Evolutionary conservation across 2,329 filamentous ascomycete species (phyloP), one percentile per base, ranked within the genome.

Genomic region (Fusarium sp.): DNA sequence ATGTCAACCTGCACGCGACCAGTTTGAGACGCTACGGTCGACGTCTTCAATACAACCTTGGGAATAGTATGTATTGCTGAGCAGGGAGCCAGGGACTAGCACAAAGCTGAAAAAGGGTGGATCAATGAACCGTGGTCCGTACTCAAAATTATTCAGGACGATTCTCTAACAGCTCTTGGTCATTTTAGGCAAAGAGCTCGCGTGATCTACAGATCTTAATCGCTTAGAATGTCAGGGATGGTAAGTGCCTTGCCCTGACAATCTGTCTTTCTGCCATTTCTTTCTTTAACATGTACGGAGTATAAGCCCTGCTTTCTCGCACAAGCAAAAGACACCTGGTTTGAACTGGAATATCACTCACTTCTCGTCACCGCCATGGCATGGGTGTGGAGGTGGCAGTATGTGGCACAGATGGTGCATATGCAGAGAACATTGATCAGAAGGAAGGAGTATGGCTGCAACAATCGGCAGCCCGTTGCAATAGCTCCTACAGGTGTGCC

Each of bases 151-250:
- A 52, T 25, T 31, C 21, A 62, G 31, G 42, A 46, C 7, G 26
- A 31, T 34, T 55, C 31, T 62, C 23, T 41, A 34, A 45, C 48
- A 42, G 23, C 21, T 62, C 31, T 62, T 45, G 37, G 23, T 64
- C 53, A 23, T 42, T 52, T 52, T 42, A 25, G 49, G 41, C 21
- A 25, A 45, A 39, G 51, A 62, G 61, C 45, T 62, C 58, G 48
- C 60, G 39, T 62, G 44, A 46, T 44, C 26, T 59, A 51, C 34
- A 59, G 26, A 62, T 64, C 52, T 65, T 51, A 65, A 58, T 50
- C 51, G 37, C 59, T 48, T 41, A 13, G 18, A 51, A 34, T 25
- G 30, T 26, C 31, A 16, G 49, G 31, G 28, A 31, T 49, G 13
- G 11, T 21, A 30, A 49, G 26, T 31, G 28, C 28, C 46, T 23